Base-by-base conservation (phyloP, 495 filamentous ascomycete species). In the Lentithecium fluviatile region DNA sequence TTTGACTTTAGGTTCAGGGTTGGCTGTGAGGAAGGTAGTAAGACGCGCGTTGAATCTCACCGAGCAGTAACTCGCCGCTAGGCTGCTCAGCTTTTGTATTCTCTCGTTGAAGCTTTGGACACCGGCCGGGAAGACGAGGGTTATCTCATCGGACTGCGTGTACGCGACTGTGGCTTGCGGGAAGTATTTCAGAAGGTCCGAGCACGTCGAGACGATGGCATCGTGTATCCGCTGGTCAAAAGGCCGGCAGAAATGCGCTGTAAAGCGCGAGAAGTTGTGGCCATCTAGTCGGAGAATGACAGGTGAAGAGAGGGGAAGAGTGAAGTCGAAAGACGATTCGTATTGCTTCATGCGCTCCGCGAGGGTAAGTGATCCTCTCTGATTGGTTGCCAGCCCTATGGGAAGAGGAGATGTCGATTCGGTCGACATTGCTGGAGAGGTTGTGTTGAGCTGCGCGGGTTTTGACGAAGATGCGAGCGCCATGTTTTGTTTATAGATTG, bases 101-200 rank as follows among this genome's bases (percentile, higher is more conserved):
- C 61, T 46, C 6, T 64, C 48, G 47, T 52, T 64, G 48, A 58
- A 64, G 21, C 26, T 32, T 10, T 46, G 36, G 6, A 64, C 47
- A 17, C 61, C 61, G 8, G 19, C 12, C 3, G 61, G 53, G 25
- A 58, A 64, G 7, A 64, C 54, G 15, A 64, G 48, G 10, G 61
- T 64, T 20, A 64, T 64, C 24, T 64, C 61, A 24, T 64, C 61
- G 26, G 51, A 56, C 21, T 64, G 61, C 25, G 61, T 64, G 47
- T 64, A 64, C 6, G 61, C 61, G 13, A 58, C 43, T 19, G 54
- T 64, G 2, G 61, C 61, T 10, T 37, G 20, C 2, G 53, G 54
- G 34, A 64, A 53, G 49, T 45, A 64, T 20, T 53, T 46, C 1
- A 64, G 48, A 3, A 64, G 20, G 29, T 64, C 61, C 10, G 45